A percentile compares a stretch with the other conserved stretches of the same genome.
Conservation (phyloP, 257 asterid genomes). For the Solanum chaucha region DNA sequence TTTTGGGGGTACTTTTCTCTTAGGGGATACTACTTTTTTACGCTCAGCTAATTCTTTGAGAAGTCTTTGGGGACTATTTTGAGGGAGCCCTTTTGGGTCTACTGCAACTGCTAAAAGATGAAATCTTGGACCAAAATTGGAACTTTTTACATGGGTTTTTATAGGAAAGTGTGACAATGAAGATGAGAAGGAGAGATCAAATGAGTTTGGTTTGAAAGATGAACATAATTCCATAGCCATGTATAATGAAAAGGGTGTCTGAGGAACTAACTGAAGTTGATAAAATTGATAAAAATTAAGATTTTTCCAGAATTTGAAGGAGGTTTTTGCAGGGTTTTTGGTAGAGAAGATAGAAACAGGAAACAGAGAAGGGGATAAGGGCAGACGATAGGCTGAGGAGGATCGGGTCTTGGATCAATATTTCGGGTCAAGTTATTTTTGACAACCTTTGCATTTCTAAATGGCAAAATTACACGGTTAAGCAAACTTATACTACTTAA, state of each 20-base stretch:
- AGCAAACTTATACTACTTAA: no score
- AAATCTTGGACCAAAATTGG: slow-evolving; percentile 11
- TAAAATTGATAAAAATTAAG: neutral
- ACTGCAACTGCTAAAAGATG: slow-evolving; percentile 46
- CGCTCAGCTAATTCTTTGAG: slow-evolving; percentile 81
- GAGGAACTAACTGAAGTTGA: neutral
- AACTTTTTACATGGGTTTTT: slow-evolving; percentile 46
- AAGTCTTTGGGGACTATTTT: slow-evolving; percentile 88
- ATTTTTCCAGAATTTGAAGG: slow-evolving; percentile 1
- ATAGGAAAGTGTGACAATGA: slow-evolving; percentile 53
- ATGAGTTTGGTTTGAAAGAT: slow-evolving; percentile 38
- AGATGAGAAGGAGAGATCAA: slow-evolving; percentile 62
- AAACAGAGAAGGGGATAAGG: slow-evolving; percentile 25
- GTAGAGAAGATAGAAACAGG: neutral
- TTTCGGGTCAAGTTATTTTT: neutral
- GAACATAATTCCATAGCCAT: slow-evolving; percentile 58
- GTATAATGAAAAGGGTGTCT: neutral
- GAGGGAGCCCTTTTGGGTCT: slow-evolving; percentile 81
- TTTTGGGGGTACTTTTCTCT: slow-evolving; percentile 57
- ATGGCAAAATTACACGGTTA: no score
- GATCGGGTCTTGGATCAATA: neutral
- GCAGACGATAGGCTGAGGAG: neutral
- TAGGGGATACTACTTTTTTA: slow-evolving; percentile 63
- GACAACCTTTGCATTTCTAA: neutral
- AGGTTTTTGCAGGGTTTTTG: slow-evolving; percentile 50